These are phyloP conservation scores for Coniferiporia sulphurascens DNA, from an alignment of 1,284 basidiomycete genomes.

Conservation along the genomic window DNA sequence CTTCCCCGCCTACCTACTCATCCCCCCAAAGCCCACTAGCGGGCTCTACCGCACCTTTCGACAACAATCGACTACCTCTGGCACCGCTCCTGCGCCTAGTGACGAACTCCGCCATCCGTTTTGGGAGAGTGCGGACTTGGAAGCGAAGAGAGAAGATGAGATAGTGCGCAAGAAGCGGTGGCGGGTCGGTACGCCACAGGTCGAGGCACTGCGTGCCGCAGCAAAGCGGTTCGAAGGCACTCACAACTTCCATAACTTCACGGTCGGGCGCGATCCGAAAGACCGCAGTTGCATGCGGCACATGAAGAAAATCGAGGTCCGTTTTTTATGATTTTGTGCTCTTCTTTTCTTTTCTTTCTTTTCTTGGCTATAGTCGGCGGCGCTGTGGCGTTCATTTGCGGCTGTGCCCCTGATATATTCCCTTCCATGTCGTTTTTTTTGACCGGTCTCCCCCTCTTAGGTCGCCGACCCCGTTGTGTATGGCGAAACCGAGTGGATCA, in stretches of 20 bases:
- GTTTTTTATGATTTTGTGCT: constrained; percentile 3
- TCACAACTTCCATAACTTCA: constrained; percentile 98
- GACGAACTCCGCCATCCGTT: constrained; percentile 34
- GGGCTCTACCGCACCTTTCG: constrained; percentile 50
- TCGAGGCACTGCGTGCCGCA: constrained; percentile 53
- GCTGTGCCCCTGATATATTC: too few relatives aligned
- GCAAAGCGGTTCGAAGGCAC: constrained; percentile 72
- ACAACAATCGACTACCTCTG: constrained; percentile 24
- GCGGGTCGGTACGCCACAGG: constrained; percentile 51
- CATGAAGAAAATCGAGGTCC: constrained; percentile 82
- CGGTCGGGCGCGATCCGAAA: constrained; percentile 80
- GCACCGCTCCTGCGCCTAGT: constrained; percentile 20
- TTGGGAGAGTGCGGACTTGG: constrained; percentile 39
- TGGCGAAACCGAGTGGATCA: constrained; percentile 93
- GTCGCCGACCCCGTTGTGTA: constrained; percentile 78
- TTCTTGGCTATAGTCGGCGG: too few relatives aligned
- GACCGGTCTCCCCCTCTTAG: constrained; percentile 32
- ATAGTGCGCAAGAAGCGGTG: constrained; percentile 61
- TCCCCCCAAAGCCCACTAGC: constrained; percentile 83
- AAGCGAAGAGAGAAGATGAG: constrained; percentile 47
- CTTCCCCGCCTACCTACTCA: constrained; percentile 90
- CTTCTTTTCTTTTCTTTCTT: too few relatives aligned
- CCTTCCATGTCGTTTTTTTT: too few relatives aligned
- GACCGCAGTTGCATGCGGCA: constrained; percentile 79
- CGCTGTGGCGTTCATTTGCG: too few relatives aligned